A percentile compares a stretch with the other conserved stretches of the same genome.
Conservation (phyloP, 352 stramenopile species). For the Phytophthora quininea region DNA sequence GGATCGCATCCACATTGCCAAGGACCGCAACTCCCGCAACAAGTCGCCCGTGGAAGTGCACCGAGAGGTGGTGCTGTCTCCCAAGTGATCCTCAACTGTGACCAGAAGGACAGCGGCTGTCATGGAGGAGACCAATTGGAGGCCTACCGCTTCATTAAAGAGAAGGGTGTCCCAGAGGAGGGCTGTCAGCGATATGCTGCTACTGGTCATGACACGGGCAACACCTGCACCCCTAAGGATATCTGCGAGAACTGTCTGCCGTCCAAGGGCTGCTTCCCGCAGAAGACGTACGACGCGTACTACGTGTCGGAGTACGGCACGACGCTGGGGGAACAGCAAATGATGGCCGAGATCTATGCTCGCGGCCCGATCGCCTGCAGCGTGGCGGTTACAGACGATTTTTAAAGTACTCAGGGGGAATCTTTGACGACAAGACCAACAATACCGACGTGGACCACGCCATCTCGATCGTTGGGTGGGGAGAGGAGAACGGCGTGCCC, state of each 20-base stretch:
- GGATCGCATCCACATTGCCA: slow-evolving; percentile 88
- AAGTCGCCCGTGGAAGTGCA: slow-evolving; percentile 68
- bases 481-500: slow-evolving; percentile 80
- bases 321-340: slow-evolving; percentile 91
- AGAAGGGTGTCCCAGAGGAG: slow-evolving; percentile 94
- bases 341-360: slow-evolving; percentile 97
- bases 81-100: slow-evolving; percentile 91
- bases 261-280: slow-evolving; percentile 82
- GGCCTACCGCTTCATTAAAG: slow-evolving; percentile 92
- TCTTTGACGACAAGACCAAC: slow-evolving; percentile 93
- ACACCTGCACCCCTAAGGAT: slow-evolving; percentile 87
- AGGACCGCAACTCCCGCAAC: slow-evolving; percentile 55
- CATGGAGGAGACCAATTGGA: slow-evolving; percentile 92
- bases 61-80: slow-evolving; percentile 81
- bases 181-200: slow-evolving; percentile 95
- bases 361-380: slow-evolving; percentile 94
- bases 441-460: slow-evolving; percentile 84
- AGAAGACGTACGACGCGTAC: slow-evolving; percentile 94
- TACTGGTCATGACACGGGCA: slow-evolving; percentile 90
- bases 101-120: slow-evolving; percentile 88
- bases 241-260: slow-evolving; percentile 93
- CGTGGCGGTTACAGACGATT: slow-evolving; percentile 92
- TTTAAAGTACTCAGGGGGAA: slow-evolving; percentile 92
- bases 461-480: slow-evolving; percentile 97
- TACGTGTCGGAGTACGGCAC: slow-evolving; percentile 95